These are phyloP conservation scores for Trichocomaceae sp. DNA, from an alignment of 2,329 filamentous ascomycete genomes.

Conservation along the genomic window DNA sequence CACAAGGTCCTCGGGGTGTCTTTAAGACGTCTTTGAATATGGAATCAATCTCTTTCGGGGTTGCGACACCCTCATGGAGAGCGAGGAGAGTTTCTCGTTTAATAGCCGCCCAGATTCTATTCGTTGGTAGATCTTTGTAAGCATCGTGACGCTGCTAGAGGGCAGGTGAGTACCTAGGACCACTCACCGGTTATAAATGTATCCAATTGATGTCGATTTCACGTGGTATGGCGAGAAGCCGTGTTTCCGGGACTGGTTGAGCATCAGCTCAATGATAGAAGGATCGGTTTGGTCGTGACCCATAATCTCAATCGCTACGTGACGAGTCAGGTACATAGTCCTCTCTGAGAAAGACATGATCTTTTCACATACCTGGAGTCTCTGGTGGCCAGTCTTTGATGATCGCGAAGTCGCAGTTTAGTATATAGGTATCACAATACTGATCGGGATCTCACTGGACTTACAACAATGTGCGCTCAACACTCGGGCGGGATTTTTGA, in stretches of 20 bases:
- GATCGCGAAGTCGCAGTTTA: neutral
- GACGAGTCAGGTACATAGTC: neutral
- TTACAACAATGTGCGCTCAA: slow-evolving; percentile 42
- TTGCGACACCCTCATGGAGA: slow-evolving; percentile 30
- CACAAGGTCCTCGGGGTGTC: slow-evolving; percentile 32
- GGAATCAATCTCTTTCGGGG: slow-evolving; percentile 32
- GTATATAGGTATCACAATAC: too few species aligned
- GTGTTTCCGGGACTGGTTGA: slow-evolving; percentile 24
- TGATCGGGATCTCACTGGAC: slow-evolving; percentile 15
- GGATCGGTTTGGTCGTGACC: slow-evolving; percentile 28
- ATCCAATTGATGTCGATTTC: slow-evolving; percentile 31
- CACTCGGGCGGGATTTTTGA: slow-evolving; percentile 32
- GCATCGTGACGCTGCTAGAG: too few species aligned
- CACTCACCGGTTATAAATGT: slow-evolving; percentile 34
- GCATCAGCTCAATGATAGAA: slow-evolving; percentile 23
- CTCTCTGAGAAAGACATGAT: neutral
- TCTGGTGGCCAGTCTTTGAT: slow-evolving; percentile 35
- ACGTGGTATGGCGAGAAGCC: slow-evolving; percentile 36
- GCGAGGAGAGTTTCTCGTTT: slow-evolving; percentile 36
- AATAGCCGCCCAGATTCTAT: slow-evolving; percentile 38
- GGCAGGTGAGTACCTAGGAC: neutral
- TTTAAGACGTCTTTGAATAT: slow-evolving; percentile 34
- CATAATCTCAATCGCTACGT: slow-evolving; percentile 35
- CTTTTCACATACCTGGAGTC: slow-evolving; percentile 22
- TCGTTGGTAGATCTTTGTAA: neutral